These are phyloP conservation scores for Candida broadrunensis DNA, from an alignment of 805 yeast species.

Conservation along the genomic window DNA sequence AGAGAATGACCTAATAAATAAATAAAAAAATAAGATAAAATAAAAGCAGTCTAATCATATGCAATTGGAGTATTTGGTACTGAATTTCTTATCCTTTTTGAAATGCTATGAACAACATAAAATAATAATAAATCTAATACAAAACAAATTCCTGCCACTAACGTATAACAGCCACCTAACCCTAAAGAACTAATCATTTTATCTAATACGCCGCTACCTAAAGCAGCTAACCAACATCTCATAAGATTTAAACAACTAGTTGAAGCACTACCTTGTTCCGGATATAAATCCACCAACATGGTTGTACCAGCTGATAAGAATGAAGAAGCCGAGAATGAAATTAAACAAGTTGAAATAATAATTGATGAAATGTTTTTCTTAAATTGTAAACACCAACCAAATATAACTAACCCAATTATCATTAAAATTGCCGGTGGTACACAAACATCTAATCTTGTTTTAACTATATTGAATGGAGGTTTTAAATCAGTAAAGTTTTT, in stretches of 20 bases:
- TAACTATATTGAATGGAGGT: slow-evolving; percentile 52
- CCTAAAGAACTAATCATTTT: slow-evolving; percentile 57
- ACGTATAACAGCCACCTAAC: slow-evolving; percentile 74
- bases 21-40: no score
- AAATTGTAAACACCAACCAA: slow-evolving; percentile 71
- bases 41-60: neutral
- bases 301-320: slow-evolving; percentile 60
- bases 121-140: slow-evolving; percentile 5
- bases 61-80: neutral
- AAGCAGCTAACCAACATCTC: slow-evolving; percentile 72
- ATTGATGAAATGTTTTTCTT: slow-evolving; percentile 51
- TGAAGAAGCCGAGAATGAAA: slow-evolving; percentile 58
- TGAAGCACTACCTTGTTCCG: slow-evolving; percentile 68
- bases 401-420: slow-evolving; percentile 25
- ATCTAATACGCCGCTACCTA: slow-evolving; percentile 63
- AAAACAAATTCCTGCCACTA: slow-evolving; percentile 52
- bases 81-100: neutral
- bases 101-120: slow-evolving; percentile 5
- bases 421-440: slow-evolving; percentile 37
- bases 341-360: slow-evolving; percentile 53
- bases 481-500: slow-evolving; percentile 12
- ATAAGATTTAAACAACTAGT: slow-evolving; percentile 69
- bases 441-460: slow-evolving; percentile 49
- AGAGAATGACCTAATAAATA: no score
- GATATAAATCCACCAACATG: slow-evolving; percentile 72